Evolutionary conservation across 345 rosid genomes (phyloP).

Genomic region (Gossypium thurberi): DNA sequence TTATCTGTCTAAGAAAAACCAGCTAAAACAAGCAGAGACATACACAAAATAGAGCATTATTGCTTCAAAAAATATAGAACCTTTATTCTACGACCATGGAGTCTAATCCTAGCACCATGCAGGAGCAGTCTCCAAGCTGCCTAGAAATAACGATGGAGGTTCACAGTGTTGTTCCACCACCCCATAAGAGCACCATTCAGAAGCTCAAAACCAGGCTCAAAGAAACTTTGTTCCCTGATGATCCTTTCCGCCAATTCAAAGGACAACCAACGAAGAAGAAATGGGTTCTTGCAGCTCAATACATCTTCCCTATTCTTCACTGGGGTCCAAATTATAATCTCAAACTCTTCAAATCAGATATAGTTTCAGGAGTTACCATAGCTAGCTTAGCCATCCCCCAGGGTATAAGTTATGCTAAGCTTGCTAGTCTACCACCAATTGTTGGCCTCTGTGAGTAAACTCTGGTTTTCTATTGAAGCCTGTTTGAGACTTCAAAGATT

Average conservation of each 20-base stretch:
- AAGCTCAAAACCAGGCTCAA: constrained; percentile 56
- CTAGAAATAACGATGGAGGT: constrained; percentile 47
- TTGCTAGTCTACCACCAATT: constrained; percentile 80
- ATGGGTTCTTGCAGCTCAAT: constrained; percentile 62
- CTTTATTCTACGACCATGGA: constrained; percentile 18
- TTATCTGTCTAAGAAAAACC: too few species aligned
- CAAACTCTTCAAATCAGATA: constrained; percentile 69
- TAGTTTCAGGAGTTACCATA: constrained; percentile 85
- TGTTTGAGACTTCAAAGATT: neutral
- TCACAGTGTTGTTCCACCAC: constrained; percentile 70
- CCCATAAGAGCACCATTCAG: constrained; percentile 43
- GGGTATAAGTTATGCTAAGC: constrained; percentile 96
- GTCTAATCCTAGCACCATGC: constrained; percentile 17
- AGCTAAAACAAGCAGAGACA: neutral
- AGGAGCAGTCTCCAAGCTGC: constrained; percentile 7
- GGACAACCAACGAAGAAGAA: constrained; percentile 46
- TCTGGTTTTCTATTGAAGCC: neutral
- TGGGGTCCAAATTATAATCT: constrained; percentile 80
- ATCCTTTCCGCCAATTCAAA: constrained; percentile 85
- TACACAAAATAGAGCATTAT: neutral
- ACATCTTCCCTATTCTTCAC: constrained; percentile 74
- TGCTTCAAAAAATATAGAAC: neutral
- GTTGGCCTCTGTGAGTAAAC: constrained; percentile 77
- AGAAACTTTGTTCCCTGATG: constrained; percentile 92
- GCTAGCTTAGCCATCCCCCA: constrained; percentile 97